Evolutionary conservation across 352 stramenopile genomes (phyloP).

Genomic region (Phytophthora meadii): DNA sequence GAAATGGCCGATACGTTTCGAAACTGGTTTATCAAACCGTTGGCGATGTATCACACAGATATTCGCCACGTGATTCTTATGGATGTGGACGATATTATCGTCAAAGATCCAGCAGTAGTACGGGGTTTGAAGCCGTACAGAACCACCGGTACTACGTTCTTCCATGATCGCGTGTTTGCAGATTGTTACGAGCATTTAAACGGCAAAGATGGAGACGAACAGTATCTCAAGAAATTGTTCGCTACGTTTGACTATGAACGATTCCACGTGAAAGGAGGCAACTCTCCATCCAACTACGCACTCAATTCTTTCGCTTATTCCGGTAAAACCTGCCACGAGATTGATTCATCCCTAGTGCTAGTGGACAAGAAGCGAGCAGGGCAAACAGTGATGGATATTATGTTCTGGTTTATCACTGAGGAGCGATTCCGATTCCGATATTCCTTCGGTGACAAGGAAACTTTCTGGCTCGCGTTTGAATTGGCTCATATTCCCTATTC

Average conservation of each 20-base stretch:
- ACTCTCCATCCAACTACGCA: constrained; percentile 18
- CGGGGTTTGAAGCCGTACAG: constrained; percentile 22
- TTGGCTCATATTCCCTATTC: constrained; percentile 24
- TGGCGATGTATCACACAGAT: constrained; percentile 30
- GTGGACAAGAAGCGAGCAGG: constrained; percentile 27
- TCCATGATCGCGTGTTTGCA: constrained; percentile 29
- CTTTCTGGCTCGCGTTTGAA: constrained; percentile 33
- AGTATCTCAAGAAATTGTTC: constrained; percentile 28
- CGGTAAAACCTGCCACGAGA: constrained; percentile 31
- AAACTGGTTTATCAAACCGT: constrained; percentile 32
- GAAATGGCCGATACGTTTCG: constrained; percentile 25
- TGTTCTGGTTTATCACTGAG: constrained; percentile 34
- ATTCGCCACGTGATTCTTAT: constrained; percentile 31
- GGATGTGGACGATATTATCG: constrained; percentile 31
- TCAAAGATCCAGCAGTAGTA: constrained; percentile 21
- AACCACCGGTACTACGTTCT: constrained; percentile 29
- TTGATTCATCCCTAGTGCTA: constrained; percentile 30
- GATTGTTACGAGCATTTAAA: constrained; percentile 32
- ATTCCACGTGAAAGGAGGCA: constrained; percentile 22
- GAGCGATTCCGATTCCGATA: constrained; percentile 32
- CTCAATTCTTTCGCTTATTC: constrained; percentile 25
- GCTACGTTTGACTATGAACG: constrained; percentile 20
- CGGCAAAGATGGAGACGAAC: constrained; percentile 16
- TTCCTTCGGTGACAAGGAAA: constrained; percentile 38
- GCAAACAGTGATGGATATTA: constrained; percentile 24